A percentile compares a stretch with the other conserved stretches of the same genome.
phyloP scores from a whole-genome alignment of 768 basidiomycete species.

The Solioccasus polychromus region DNA sequence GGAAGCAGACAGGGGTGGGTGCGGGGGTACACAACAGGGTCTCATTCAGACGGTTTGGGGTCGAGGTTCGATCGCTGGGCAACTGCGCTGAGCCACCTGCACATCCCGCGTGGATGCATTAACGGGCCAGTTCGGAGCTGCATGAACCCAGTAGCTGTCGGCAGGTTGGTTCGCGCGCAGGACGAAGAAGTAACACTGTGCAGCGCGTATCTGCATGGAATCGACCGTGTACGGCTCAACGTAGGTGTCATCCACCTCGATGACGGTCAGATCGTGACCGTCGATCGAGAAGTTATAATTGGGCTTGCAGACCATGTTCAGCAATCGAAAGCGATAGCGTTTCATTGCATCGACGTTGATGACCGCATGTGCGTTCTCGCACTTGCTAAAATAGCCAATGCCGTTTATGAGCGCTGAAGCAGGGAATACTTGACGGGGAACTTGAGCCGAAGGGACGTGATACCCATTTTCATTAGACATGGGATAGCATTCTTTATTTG shows the following conservation, averaged over 20 bases:
- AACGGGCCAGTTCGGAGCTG: conserved; percentile 29
- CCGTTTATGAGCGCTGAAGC: conserved; percentile 39
- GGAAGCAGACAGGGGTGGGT: conserved; percentile 34
- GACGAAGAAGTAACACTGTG: conserved; percentile 53
- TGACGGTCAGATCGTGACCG: conserved; percentile 42
- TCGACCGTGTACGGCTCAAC: conserved; percentile 39
- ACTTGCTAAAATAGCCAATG: conserved; percentile 35
- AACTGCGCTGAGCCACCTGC: conserved; percentile 33
- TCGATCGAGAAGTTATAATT: conserved; percentile 45
- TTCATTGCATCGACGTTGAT: conserved; percentile 32
- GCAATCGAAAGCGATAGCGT: conserved; percentile 38
- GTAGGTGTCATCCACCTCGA: conserved; percentile 45
- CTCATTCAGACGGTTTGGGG: conserved; percentile 16
- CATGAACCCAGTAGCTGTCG: conserved; percentile 44
- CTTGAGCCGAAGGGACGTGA: conserved; percentile 18
- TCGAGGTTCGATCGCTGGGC: conserved; percentile 13
- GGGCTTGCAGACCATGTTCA: conserved; percentile 44
- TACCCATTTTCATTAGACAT: conserved; percentile 13
- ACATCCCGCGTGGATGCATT: conserved; percentile 41
- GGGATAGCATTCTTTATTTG: neutral
- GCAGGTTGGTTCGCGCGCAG: conserved; percentile 34
- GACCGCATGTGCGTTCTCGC: conserved; percentile 32
- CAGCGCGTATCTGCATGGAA: conserved; percentile 43
- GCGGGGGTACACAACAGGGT: conserved; percentile 13
- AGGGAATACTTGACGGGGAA: conserved; percentile 20